Conservation (phyloP, 2,329 filamentous ascomycete genomes). For the Neopestalotiopsis rosae region DNA sequence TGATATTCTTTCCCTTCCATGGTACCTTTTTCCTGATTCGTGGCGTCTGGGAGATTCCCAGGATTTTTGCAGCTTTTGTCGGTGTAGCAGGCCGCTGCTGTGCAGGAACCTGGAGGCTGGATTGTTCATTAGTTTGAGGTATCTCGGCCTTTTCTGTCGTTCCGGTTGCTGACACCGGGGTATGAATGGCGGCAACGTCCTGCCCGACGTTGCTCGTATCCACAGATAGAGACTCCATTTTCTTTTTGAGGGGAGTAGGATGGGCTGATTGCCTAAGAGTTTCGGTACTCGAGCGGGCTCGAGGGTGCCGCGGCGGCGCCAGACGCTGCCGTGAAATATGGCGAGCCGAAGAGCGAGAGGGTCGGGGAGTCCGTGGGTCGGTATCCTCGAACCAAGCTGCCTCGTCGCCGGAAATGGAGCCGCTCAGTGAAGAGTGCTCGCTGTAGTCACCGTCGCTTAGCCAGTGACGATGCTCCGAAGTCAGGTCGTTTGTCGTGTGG, state of each 20-base stretch:
- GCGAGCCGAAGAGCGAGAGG: constrained; percentile 37
- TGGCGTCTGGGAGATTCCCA: constrained; percentile 49
- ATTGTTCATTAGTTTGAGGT: constrained; percentile 36
- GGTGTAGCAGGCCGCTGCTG: constrained; percentile 32
- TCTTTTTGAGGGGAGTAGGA: constrained; percentile 28
- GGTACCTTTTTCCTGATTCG: constrained; percentile 72
- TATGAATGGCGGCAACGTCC: constrained; percentile 35
- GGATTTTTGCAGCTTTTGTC: constrained; percentile 39
- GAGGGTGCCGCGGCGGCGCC: constrained; percentile 39
- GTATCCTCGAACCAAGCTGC: constrained; percentile 55
- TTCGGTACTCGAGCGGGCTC: constrained; percentile 60
- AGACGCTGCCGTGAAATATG: constrained; percentile 31
- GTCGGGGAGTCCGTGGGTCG: constrained; percentile 53
- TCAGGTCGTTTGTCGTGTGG: constrained; percentile 74
- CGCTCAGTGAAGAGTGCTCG: constrained; percentile 77
- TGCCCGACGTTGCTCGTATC: constrained; percentile 25
- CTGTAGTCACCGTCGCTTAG: constrained; percentile 80
- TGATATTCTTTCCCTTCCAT: constrained; percentile 77
- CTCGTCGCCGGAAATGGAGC: constrained; percentile 60
- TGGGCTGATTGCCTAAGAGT: constrained; percentile 52
- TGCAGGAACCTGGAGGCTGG: constrained; percentile 33
- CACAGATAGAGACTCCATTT: constrained; percentile 33
- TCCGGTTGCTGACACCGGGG: constrained; percentile 33
- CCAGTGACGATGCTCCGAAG: constrained; percentile 79
- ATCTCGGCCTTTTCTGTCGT: constrained; percentile 36